These are phyloP conservation scores for Boletus huronensis DNA, from an alignment of 768 basidiomycete genomes.

Conservation along the genomic window DNA sequence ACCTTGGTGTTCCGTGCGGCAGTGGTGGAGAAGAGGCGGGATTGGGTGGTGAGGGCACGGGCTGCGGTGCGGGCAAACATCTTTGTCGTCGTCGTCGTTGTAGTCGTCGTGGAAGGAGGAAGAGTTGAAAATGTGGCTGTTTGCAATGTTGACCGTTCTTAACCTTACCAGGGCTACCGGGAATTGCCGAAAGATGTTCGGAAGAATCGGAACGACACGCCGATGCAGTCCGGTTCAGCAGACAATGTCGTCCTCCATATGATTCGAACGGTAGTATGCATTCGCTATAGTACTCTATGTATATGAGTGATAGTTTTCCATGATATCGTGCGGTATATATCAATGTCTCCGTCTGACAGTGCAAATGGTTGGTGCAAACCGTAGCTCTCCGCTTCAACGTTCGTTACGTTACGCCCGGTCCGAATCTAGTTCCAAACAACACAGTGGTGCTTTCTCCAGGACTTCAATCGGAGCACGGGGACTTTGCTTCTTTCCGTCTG, in stretches of 20 bases:
- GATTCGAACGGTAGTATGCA: neutral
- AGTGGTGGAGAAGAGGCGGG: slow-evolving; percentile 76
- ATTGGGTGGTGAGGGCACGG: slow-evolving; percentile 51
- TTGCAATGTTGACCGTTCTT: neutral
- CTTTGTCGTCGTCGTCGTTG: slow-evolving; percentile 26
- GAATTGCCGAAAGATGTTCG: slow-evolving; percentile 14
- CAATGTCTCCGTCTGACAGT: neutral
- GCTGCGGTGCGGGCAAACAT: slow-evolving; percentile 69
- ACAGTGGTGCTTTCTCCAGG: neutral
- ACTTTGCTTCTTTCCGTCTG: neutral
- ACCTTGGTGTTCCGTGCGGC: slow-evolving; percentile 77
- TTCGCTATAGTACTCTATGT: neutral
- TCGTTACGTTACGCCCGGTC: neutral
- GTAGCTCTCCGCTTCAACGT: neutral
- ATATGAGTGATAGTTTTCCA: neutral
- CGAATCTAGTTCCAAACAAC: neutral
- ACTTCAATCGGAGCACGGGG: neutral
- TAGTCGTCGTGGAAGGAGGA: slow-evolving; percentile 12
- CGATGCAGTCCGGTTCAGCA: neutral
- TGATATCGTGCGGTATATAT: neutral
- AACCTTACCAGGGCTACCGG: slow-evolving; percentile 13
- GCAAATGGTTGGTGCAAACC: neutral
- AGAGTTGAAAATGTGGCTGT: neutral
- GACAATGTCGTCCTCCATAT: neutral
- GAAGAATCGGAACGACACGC: slow-evolving; percentile 4